Conservation (phyloP, 148 eudicot species). For the Rhododendron henanense region DNA sequence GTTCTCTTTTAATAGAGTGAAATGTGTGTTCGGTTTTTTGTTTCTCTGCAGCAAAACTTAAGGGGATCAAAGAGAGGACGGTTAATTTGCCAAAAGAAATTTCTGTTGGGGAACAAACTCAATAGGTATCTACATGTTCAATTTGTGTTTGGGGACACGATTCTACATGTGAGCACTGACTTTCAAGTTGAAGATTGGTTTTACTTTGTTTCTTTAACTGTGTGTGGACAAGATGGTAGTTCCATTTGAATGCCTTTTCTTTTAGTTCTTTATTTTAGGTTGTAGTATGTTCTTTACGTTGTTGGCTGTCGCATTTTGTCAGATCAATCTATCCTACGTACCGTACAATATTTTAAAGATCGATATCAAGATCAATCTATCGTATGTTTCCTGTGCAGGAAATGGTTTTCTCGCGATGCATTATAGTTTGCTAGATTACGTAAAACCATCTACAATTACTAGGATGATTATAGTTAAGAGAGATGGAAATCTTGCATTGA, state of each 20-base stretch:
- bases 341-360: too few species aligned
- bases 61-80: neutral
- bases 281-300: too few species aligned
- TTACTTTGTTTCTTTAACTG: too few species aligned
- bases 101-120: neutral
- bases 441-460: neutral
- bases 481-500: neutral
- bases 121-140: neutral
- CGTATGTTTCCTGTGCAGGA: neutral
- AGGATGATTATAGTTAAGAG: neutral
- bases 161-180: neutral
- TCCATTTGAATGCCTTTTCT: neutral
- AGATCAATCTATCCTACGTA: too few species aligned
- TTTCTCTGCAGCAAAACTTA: neutral
- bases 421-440: neutral
- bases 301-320: too few species aligned
- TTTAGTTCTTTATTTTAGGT: neutral
- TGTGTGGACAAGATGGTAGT: too few species aligned
- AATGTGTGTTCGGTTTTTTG: neutral
- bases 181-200: neutral
- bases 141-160: neutral
- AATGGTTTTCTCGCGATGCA: too few species aligned
- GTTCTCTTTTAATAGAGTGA: neutral
- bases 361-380: too few species aligned
- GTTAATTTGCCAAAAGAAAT: neutral